These are phyloP conservation scores for Epicoccum nigrum DNA, from an alignment of 2,329 filamentous ascomycete genomes.

Conservation along the genomic window DNA sequence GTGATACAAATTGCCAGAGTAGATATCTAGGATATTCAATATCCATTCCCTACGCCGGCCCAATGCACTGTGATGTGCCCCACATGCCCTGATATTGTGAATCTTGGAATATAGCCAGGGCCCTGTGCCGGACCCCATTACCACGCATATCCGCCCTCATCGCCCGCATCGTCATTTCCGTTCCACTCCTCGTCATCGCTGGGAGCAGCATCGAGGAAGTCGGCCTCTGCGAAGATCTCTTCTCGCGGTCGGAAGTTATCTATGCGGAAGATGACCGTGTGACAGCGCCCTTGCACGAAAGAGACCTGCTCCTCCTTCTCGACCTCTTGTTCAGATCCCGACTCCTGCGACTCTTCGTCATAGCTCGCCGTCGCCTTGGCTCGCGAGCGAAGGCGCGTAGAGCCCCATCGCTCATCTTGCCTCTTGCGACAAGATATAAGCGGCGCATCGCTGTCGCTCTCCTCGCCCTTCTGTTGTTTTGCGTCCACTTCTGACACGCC, in stretches of 20 bases:
- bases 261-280: conserved; percentile 72
- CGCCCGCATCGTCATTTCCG: conserved; percentile 59
- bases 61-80: conserved; percentile 18
- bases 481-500: conserved; percentile 17
- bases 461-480: conserved; percentile 9
- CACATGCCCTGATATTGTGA: neutral
- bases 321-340: conserved; percentile 26
- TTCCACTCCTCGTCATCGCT: conserved; percentile 65
- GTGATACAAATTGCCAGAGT: conserved; percentile 17
- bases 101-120: neutral
- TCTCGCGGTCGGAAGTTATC: conserved; percentile 78
- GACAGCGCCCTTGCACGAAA: conserved; percentile 71
- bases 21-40: conserved; percentile 18
- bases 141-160: conserved; percentile 45
- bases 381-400: conserved; percentile 40
- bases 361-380: conserved; percentile 33
- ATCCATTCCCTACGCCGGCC: conserved; percentile 22
- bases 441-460: conserved; percentile 37
- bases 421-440: conserved; percentile 27
- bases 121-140: conserved; percentile 13
- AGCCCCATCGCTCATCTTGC: conserved; percentile 36
- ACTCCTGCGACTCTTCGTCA: conserved; percentile 39
- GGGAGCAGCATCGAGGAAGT: conserved; percentile 70
- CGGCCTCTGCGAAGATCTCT: conserved; percentile 70
- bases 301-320: conserved; percentile 23